Base-by-base conservation (phyloP, 2,329 filamentous ascomycete genomes). In the Diaporthe helianthi region DNA sequence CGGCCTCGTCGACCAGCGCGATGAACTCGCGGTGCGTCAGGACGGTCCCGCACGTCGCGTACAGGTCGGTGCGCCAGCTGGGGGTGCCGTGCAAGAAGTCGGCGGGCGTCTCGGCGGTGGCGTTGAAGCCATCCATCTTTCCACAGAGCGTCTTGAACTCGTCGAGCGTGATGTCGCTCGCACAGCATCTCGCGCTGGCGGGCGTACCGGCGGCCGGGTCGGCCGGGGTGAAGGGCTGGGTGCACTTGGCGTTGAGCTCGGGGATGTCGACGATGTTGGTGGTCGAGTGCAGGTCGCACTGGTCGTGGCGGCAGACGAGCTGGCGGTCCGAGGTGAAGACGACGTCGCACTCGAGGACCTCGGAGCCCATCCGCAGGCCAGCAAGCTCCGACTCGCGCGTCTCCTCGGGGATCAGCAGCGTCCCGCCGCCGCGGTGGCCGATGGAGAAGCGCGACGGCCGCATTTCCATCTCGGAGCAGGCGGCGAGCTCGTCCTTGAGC, bases 101-200 rank as follows among this genome's bases (percentile, higher is more conserved):
- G 46, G 82, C 77, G 0, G 86, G 80, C 1, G 84, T 92, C 24
- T 85, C 85, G 41, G 88, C 90, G 54, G 81, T 84, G 72, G 82
- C 78, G 74, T 90, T 89, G 76, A 80, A 86, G 61, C 86, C 86
- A 75, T 93, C 90, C 89, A 91, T 92, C 80, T 92, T 92, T 75
- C 85, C 86, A 79, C 90, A 93, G 6, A 93, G 85, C 6, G 84
- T 82, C 78, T 88, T 87, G 83, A 88, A 92, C 79, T 93, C 91
- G 54, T 83, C 83, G 44, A 90, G 80, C 0, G 90, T 92, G 75
- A 93, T 87, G 76, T 93, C 91, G 73, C 85, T 89, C 3, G 90
- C 92, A 83, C 90, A 93, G 83, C 90, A 93, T 73, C 86, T 87
- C 15, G 89, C 90, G 19, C 80, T 83, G 1, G 90, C 90, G 1